Conservation (phyloP, 441 rosid genomes). For the Syzygium malaccense region DNA sequence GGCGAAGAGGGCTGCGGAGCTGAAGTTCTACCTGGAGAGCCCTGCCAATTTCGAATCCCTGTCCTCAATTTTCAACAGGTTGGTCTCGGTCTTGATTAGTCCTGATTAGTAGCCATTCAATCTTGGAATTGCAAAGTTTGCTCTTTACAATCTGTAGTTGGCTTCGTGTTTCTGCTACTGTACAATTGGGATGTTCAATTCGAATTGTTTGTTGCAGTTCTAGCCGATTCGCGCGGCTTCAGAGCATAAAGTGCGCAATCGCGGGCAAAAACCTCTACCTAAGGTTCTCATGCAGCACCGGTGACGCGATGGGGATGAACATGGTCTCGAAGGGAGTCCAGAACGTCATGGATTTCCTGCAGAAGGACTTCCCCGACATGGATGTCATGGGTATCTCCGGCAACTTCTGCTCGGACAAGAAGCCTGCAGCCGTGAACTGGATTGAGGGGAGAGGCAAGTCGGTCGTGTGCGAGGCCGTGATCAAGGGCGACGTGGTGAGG, state of each 20-base stretch:
- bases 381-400: not conserved
- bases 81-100: not conserved
- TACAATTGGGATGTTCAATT: not conserved
- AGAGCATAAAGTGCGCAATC: not conserved
- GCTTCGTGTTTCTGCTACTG: not conserved
- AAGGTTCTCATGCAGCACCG: conserved; percentile 2
- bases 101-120: not conserved
- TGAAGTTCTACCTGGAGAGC: not conserved
- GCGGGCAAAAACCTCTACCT: not conserved
- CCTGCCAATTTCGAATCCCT: not conserved
- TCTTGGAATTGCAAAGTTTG: not conserved
- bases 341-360: not conserved
- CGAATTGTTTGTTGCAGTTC: not conserved
- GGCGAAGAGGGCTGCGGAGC: not conserved
- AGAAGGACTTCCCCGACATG: not conserved
- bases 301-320: conserved; percentile 5
- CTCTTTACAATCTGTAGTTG: not conserved
- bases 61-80: not conserved
- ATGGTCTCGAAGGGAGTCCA: conserved; percentile 4
- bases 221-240: not conserved
- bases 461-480: not conserved
- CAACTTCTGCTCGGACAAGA: not conserved
- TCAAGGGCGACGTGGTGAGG: not conserved
- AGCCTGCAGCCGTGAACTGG: not conserved
- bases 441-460: not conserved